Evolutionary conservation across 345 rosid species (phyloP).

Genomic region (Excoecaria cochinchinensis): DNA sequence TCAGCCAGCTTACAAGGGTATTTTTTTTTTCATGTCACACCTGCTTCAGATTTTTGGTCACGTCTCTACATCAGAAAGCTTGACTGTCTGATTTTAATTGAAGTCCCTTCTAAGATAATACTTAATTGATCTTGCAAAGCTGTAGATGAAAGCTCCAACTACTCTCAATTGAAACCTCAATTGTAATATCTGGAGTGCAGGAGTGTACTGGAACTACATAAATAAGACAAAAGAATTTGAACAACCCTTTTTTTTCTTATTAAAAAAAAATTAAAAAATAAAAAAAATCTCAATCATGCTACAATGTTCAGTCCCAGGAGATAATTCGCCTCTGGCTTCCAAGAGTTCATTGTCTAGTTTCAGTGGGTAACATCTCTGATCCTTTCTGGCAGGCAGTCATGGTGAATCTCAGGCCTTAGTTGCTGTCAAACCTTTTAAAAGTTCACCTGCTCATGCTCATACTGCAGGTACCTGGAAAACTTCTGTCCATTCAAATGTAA

Average conservation of each 20-base stretch:
- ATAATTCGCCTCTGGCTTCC: no score
- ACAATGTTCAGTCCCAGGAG: no score
- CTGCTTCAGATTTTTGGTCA: background rate
- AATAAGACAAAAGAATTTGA: background rate
- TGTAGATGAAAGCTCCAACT: background rate
- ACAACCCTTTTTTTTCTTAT: no score
- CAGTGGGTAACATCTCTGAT: background rate
- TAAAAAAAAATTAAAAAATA: no score
- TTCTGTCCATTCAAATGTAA: background rate
- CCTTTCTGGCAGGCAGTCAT: no score
- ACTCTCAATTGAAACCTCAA: background rate
- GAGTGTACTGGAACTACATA: background rate
- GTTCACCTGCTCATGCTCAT: no score
- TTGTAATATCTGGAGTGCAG: background rate
- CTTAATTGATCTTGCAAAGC: background rate
- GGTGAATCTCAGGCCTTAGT: no score
- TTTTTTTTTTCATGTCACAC: background rate
- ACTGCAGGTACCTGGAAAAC: background rate
- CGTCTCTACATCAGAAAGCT: background rate
- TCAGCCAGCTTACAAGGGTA: slow-evolving; percentile 8
- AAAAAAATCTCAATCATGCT: background rate
- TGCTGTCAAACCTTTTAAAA: no score
- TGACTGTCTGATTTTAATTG: background rate
- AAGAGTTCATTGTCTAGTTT: background rate
- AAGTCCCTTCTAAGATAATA: background rate